Base-by-base conservation (phyloP, 768 basidiomycete genomes). In the Lanmaoa pseudosensibilis region DNA sequence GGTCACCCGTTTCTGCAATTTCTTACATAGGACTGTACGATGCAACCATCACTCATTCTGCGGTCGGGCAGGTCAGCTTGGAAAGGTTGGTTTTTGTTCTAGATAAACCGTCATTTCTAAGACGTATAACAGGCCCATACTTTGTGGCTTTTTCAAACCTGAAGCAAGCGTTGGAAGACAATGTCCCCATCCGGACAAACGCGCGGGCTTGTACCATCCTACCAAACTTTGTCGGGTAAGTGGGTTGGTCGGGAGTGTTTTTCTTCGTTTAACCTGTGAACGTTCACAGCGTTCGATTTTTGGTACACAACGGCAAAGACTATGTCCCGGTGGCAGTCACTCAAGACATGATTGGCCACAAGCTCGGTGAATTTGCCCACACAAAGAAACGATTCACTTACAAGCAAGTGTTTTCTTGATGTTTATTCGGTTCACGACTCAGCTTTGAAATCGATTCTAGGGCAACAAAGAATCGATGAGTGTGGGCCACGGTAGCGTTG, bases 291-390 rank as follows among this genome's bases (percentile, higher is more conserved):
- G 77, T 95, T 36, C 84, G 86, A 38, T 98, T 99, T 71, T 75
- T 90, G 72, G 92, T 99, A 3, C 94, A 99, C 74, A 98, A 98
- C 62, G 96, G 96, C 36, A 92, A 87, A 74, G 84, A 92, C 65
- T 96, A 93, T 71, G 55, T 87, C 5, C 94, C 94, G 0, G 88
- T 99, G 39, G 74, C 80, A 43, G 80, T 99, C 61, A 94, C 91
- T 4, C 92, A 95, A 70, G 96, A 98, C 72, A 98, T 98, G 96
- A 93, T 99, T 2, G 96, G 96, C 0, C 95, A 99, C 72, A 99
- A 99, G 72, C 74, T 98, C 50, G 96, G 96, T 51, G 94, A 98
- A 78, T 98, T 98, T 72, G 77, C 93, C 39, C 83, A 87, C 62
- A 98, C 95, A 36, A 87, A 88, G 76, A 94, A 93, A 73, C 83